Evolutionary conservation across 495 filamentous ascomycete species (phyloP), one percentile per base, ranked within the genome.

Genomic region (Annulohypoxylon nitens): DNA sequence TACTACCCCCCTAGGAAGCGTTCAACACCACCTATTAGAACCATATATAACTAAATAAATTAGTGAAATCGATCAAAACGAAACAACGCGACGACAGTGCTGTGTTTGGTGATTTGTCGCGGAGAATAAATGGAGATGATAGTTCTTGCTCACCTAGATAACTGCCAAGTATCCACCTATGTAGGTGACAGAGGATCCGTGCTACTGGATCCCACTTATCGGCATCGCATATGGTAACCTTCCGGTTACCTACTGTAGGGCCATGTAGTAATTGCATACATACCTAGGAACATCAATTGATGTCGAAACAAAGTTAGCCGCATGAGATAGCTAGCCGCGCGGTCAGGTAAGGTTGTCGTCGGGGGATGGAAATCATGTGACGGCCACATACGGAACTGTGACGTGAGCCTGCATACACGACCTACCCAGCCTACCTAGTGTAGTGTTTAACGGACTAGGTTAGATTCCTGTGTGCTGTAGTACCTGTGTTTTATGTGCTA

Each of bases 21-120:
- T 67, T 72, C 63, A 62, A 51, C 61, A 67, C 48, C 61, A 67
- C 63, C 69, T 39, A 72, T 64, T 73, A 73, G 70, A 73, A 64
- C 12, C 37, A 43, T 47, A 45, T 47, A 61, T 61, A 54, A 64
- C 20, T 53, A 47, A 73, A 60, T 73, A 73, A 73, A 73, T 61
- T 11, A 65, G 68, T 71, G 16, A 71, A 71, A 70, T 33, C 16
- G 48, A 63, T 43, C 39, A 63, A 16, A 36, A 18, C 4, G 11
- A 18, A 37, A 14, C 8, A 8, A n/a, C 12, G 7, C 25, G 25
- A 33, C 2, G 25, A 34, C n/a, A 37, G 4, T 33, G 4, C 3
- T 55, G 14, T 16, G 8, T 16, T 55, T 16, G 9, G 51, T 16
- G 51, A 55, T 34, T 39, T 39, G 11, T 59, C n/a, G 14, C 39